These are phyloP conservation scores for Apiospora kogelbergensis DNA, from an alignment of 2,329 filamentous ascomycete genomes.

Conservation along the genomic window DNA sequence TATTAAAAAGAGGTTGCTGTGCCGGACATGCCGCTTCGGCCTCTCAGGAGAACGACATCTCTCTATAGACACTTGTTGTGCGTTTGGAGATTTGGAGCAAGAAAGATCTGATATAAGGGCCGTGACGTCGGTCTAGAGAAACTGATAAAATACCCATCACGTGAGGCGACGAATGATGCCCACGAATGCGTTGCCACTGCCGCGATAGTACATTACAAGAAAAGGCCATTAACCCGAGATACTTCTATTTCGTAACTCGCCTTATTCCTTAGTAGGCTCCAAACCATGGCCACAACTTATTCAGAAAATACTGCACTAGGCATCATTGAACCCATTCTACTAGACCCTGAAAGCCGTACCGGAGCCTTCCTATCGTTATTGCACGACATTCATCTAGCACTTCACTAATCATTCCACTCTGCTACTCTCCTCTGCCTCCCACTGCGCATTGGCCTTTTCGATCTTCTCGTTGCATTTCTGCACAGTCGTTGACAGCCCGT, in stretches of 20 bases:
- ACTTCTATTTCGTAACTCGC: neutral
- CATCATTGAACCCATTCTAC: neutral
- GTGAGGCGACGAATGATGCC: neutral
- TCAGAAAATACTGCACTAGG: neutral
- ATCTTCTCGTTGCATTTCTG: too few species aligned
- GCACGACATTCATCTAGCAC: neutral
- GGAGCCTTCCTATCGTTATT: neutral
- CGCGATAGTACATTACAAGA: neutral
- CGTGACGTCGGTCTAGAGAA: neutral
- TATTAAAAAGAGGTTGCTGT: neutral
- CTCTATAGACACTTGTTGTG: neutral
- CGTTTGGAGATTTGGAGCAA: neutral
- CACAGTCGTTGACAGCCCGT: too few species aligned
- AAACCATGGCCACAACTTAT: neutral
- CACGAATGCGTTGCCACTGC: neutral
- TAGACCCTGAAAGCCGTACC: too few species aligned
- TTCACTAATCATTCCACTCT: neutral
- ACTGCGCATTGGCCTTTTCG: constrained; percentile 3
- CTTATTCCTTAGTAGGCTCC: neutral
- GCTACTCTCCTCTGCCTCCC: neutral
- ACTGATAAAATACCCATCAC: neutral
- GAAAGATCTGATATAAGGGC: neutral
- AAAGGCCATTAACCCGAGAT: neutral
- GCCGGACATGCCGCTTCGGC: neutral
- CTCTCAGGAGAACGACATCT: neutral